phyloP scores from a whole-genome alignment of 257 asterid species.

The Marsdenia floribunda region DNA sequence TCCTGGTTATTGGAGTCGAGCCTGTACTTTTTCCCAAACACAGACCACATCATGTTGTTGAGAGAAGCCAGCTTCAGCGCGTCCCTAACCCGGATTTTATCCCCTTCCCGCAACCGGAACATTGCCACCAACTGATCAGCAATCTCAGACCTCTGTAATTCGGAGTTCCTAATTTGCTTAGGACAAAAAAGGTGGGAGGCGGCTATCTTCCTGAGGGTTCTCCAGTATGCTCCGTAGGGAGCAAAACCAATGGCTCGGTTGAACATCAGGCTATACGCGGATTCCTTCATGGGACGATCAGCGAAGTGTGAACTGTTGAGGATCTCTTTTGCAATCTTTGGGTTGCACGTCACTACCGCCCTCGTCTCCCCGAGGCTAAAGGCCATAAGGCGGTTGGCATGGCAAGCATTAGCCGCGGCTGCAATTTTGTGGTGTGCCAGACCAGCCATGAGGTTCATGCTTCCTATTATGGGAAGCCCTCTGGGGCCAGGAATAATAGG shows the following conservation, averaged over 20 bases:
- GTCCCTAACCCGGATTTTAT: slow-evolving; percentile 46
- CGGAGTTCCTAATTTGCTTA: slow-evolving; percentile 44
- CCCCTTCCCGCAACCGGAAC: not conserved
- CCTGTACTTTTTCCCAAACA: slow-evolving; percentile 50
- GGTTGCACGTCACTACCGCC: slow-evolving; percentile 56
- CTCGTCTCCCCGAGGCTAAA: slow-evolving; percentile 74
- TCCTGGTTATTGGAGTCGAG: slow-evolving; percentile 25
- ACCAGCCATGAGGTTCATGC: slow-evolving; percentile 71
- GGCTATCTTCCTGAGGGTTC: slow-evolving; percentile 53
- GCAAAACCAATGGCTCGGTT: slow-evolving; percentile 82
- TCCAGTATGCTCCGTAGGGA: slow-evolving; percentile 74
- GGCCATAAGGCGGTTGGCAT: slow-evolving; percentile 66
- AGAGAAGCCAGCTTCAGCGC: slow-evolving; percentile 60
- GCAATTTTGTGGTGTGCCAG: slow-evolving; percentile 70
- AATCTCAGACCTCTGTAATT: slow-evolving; percentile 43
- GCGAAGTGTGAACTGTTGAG: slow-evolving; percentile 48
- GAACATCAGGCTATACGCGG: slow-evolving; percentile 76
- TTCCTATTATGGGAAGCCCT: slow-evolving; percentile 66
- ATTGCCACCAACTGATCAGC: slow-evolving; percentile 37
- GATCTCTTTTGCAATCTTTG: slow-evolving; percentile 53
- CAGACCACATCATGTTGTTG: slow-evolving; percentile 67
- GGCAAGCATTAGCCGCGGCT: slow-evolving; percentile 38
- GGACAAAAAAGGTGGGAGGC: slow-evolving; percentile 67
- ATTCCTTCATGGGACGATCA: slow-evolving; percentile 68
- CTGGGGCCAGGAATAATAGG: slow-evolving; percentile 71